A percentile compares a stretch with the other conserved stretches of the same genome.
Evolutionary conservation across 768 basidiomycete genomes (phyloP).

Genomic region (Clathrus columnatus): DNA sequence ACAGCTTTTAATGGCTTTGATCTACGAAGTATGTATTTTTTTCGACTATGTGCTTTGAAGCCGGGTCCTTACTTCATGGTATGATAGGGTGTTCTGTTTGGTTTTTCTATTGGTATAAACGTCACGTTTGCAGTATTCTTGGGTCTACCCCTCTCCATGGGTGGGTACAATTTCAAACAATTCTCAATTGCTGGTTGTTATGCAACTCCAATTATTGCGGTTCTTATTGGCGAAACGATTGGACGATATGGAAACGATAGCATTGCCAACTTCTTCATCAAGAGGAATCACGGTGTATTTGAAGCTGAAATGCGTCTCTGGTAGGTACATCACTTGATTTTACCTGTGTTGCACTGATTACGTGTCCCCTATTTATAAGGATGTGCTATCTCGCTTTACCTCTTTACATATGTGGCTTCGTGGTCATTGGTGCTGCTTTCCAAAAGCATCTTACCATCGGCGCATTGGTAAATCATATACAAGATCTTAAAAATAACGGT

Average conservation of each 20-base stretch:
- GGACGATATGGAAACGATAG: slow-evolving; percentile 48
- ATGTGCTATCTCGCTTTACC: slow-evolving; percentile 51
- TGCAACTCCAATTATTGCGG: slow-evolving; percentile 49
- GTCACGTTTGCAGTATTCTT: slow-evolving; percentile 62
- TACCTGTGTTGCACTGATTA: background rate
- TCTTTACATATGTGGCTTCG: slow-evolving; percentile 54
- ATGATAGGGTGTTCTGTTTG: slow-evolving; percentile 45
- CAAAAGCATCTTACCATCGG: slow-evolving; percentile 44
- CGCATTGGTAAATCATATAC: slow-evolving; percentile 26
- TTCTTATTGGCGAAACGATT: slow-evolving; percentile 42
- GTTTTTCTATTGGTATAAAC: slow-evolving; percentile 57
- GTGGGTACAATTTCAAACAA: slow-evolving; percentile 43
- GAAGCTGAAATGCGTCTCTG: slow-evolving; percentile 55
- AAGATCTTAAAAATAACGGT: background rate
- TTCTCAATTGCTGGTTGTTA: slow-evolving; percentile 45
- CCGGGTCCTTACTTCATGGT: background rate
- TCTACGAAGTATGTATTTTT: slow-evolving; percentile 35
- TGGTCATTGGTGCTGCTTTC: slow-evolving; percentile 46
- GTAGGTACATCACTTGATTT: slow-evolving; percentile 23
- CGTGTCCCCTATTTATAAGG: slow-evolving; percentile 26
- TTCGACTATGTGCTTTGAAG: background rate
- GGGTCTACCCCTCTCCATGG: slow-evolving; percentile 43
- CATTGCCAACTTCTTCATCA: slow-evolving; percentile 38
- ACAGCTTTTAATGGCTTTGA: slow-evolving; percentile 40
- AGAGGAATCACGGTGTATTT: slow-evolving; percentile 47